Conservation (phyloP, 805 yeast species). For the Saccharomyces paradoxus region DNA sequence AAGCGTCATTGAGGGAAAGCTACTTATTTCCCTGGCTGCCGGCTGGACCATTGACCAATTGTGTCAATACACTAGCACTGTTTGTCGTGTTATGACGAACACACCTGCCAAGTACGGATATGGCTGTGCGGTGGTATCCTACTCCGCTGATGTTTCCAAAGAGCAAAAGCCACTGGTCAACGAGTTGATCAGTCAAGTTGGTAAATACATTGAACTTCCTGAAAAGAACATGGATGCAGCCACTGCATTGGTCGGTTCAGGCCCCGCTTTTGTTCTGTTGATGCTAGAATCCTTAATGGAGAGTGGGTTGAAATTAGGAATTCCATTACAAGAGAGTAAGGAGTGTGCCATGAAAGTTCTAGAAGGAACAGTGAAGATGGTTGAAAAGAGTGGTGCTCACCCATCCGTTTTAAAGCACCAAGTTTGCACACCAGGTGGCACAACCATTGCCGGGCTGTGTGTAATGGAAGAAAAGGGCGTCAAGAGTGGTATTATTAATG, state of each 20-base stretch:
- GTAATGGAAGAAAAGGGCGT: constrained; percentile 89
- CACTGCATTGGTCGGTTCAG: constrained; percentile 90
- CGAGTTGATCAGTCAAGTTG: constrained; percentile 52
- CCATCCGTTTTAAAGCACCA: constrained; percentile 82
- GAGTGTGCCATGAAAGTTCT: constrained; percentile 87
- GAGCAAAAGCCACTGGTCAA: constrained; percentile 32
- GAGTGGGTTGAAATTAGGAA: constrained; percentile 91
- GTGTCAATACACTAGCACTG: constrained; percentile 39
- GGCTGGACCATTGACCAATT: constrained; percentile 83
- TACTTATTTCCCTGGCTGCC: constrained; percentile 78
- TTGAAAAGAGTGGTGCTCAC: constrained; percentile 67
- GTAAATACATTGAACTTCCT: constrained; percentile 54
- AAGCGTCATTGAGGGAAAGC: constrained; percentile 40
- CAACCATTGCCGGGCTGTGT: constrained; percentile 90
- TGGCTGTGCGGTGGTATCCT: constrained; percentile 90
- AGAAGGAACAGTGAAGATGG: constrained; percentile 93
- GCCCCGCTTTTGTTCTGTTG: constrained; percentile 86
- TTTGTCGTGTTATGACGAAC: constrained; percentile 95
- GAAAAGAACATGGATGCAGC: constrained; percentile 96
- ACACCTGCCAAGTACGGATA: constrained; percentile 90
- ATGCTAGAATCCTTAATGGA: constrained; percentile 89
- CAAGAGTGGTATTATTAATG: constrained; percentile 78
- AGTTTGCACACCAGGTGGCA: constrained; percentile 96
- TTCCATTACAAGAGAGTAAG: constrained; percentile 74
- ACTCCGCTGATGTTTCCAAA: constrained; percentile 43